Percentiles rank a stretch among this genome's conserved stretches.
phyloP scores from a whole-genome alignment of 495 filamentous ascomycete genomes.

The Delitschia confertaspora region DNA sequence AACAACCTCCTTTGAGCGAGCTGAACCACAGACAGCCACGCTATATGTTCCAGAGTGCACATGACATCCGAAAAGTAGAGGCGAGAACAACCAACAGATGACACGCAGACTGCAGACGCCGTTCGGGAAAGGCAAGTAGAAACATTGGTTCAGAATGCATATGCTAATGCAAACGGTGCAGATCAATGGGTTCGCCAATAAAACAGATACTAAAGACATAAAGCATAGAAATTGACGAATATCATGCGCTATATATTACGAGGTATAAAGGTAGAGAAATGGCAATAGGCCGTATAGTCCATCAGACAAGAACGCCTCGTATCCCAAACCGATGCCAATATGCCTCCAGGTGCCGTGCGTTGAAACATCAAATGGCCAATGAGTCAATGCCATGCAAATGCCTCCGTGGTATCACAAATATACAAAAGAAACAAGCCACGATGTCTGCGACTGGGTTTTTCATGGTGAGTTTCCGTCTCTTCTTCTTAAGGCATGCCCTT shows the following conservation, averaged over 20 bases:
- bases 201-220: neutral
- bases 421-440: neutral
- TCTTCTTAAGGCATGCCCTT: slow-evolving; percentile 9
- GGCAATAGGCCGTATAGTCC: neutral
- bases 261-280: neutral
- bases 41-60: neutral
- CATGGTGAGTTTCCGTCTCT: slow-evolving; percentile 2
- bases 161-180: neutral
- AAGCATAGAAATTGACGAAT: neutral
- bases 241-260: neutral
- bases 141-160: neutral
- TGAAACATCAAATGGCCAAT: slow-evolving; percentile 16
- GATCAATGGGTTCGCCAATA: neutral
- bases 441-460: slow-evolving; percentile 14
- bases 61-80: too few relatives aligned
- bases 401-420: slow-evolving; percentile 17
- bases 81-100: neutral
- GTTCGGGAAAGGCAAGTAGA: slow-evolving; percentile 2
- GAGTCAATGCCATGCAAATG: slow-evolving; percentile 5
- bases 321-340: too few relatives aligned
- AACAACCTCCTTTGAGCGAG: slow-evolving; percentile 6
- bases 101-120: neutral
- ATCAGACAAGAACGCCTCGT: too few relatives aligned
- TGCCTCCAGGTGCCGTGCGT: slow-evolving; percentile 5
- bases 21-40: neutral